Conservation (phyloP, 2,329 filamentous ascomycete species). For the Pseudocercospora crystallina region DNA sequence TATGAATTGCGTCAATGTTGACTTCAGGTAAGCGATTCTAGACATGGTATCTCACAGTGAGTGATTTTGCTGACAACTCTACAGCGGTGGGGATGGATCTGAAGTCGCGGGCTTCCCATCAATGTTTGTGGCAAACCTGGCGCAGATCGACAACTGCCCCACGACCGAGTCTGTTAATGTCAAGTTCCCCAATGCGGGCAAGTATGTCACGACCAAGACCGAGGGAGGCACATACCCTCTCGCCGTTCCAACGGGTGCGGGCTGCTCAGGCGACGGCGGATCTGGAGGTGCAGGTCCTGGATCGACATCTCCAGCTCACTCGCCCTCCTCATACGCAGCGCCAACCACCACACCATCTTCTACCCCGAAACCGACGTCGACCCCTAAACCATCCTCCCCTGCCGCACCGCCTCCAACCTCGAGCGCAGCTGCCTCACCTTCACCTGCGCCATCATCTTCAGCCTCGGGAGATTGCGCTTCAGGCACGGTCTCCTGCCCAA, state of each 20-base stretch:
- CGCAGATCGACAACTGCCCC: conserved; percentile 49
- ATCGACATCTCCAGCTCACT: conserved; percentile 2
- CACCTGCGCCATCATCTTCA: conserved; percentile 7
- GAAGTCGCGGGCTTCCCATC: conserved; percentile 65
- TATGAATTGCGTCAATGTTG: conserved; percentile 87
- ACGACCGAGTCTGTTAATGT: conserved; percentile 59
- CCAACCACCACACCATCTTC: neutral
- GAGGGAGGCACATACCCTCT: conserved; percentile 25
- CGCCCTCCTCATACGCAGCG: neutral
- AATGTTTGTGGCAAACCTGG: conserved; percentile 74
- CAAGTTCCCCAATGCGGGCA: conserved; percentile 67
- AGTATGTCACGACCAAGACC: conserved; percentile 49
- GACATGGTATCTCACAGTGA: too few relatives aligned
- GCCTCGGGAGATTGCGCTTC: conserved; percentile 20
- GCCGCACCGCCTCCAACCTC: neutral
- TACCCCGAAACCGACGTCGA: neutral
- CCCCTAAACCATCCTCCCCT: neutral
- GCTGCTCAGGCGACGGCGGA: conserved; percentile 13
- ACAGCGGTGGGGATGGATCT: conserved; percentile 58
- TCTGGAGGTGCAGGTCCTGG: neutral
- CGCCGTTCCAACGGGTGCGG: conserved; percentile 24
- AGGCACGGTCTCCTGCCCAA: conserved; percentile 38
- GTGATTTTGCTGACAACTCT: conserved; percentile 18
- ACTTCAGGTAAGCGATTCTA: conserved; percentile 18
- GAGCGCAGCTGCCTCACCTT: neutral